Conservation (phyloP, 352 stramenopile species). For the Globisporangium iwayamae region DNA sequence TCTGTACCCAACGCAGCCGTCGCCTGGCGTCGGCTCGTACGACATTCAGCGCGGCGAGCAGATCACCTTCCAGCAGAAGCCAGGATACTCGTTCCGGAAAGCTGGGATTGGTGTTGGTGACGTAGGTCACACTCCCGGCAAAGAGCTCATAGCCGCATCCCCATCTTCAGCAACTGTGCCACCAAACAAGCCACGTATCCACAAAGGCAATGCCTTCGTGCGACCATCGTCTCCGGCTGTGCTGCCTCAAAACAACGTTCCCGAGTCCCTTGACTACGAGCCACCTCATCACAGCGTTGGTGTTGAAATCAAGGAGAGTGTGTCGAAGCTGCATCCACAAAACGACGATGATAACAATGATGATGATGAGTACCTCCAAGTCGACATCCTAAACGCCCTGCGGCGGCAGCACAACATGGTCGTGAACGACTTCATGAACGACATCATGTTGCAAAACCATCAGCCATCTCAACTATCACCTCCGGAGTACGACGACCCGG, state of each 20-base stretch:
- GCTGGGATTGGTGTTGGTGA: slow-evolving; percentile 1
- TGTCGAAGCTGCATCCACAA: neutral
- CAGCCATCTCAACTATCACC: neutral
- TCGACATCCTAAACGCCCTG: slow-evolving; percentile 28
- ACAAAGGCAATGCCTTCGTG: slow-evolving; percentile 26
- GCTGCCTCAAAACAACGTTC: neutral
- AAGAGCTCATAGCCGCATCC: neutral
- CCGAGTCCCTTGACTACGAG: neutral
- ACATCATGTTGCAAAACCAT: slow-evolving; percentile 33
- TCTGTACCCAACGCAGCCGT: slow-evolving; percentile 10
- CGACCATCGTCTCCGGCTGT: slow-evolving; percentile 11
- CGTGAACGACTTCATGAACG: slow-evolving; percentile 51
- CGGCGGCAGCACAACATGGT: slow-evolving; percentile 51
- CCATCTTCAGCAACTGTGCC: neutral
- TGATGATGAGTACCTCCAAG: slow-evolving; percentile 15
- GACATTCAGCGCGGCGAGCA: slow-evolving; percentile 41
- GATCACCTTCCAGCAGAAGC: slow-evolving; percentile 36
- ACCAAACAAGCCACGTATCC: slow-evolving; percentile 12
- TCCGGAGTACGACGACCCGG: neutral
- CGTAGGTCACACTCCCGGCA: neutral
- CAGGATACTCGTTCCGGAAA: slow-evolving; percentile 37
- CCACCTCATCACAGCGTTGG: neutral
- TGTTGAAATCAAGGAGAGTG: neutral
- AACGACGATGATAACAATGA: neutral
- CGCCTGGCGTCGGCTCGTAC: slow-evolving; percentile 45